These are phyloP conservation scores for Teunomyces lycoperdinae DNA, from an alignment of 805 yeast species.

Conservation along the genomic window DNA sequence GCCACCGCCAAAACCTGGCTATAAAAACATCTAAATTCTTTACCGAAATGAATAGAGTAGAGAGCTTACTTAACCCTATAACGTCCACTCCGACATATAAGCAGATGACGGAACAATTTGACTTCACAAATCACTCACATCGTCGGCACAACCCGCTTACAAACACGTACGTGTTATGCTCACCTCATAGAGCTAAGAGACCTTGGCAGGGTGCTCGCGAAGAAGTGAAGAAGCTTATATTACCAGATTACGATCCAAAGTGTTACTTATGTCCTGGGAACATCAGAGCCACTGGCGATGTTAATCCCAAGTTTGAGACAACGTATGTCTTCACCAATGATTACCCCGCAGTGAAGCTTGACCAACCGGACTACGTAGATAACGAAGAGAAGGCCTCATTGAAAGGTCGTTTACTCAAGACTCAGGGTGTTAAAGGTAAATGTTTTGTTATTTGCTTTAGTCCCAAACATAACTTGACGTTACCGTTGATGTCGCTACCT, in stretches of 20 bases:
- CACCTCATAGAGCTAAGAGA: constrained; percentile 74
- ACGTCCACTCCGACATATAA: constrained; percentile 18
- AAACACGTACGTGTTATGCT: constrained; percentile 65
- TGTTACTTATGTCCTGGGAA: constrained; percentile 77
- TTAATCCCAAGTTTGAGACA: constrained; percentile 53
- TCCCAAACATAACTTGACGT: constrained; percentile 64
- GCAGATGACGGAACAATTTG: constrained; percentile 26
- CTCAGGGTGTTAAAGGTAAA: constrained; percentile 61
- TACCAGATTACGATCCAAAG: constrained; percentile 58
- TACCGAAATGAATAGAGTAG: constrained; percentile 10
- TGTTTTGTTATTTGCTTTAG: constrained; percentile 72
- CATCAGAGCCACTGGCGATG: constrained; percentile 57
- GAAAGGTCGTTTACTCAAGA: constrained; percentile 46
- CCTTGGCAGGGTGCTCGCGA: constrained; percentile 83
- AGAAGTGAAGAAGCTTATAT: constrained; percentile 34
- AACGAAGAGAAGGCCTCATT: constrained; percentile 16
- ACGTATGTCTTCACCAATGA: constrained; percentile 68
- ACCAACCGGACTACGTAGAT: constrained; percentile 46
- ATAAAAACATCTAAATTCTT: not conserved
- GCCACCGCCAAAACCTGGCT: not conserved
- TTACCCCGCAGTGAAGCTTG: constrained; percentile 63
- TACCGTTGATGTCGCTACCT: constrained; percentile 54
- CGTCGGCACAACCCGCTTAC: constrained; percentile 68
- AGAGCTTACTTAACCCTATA: constrained; percentile 19
- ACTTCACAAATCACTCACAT: constrained; percentile 59